Conservation (phyloP, 345 rosid species). For the Pistacia vera region DNA sequence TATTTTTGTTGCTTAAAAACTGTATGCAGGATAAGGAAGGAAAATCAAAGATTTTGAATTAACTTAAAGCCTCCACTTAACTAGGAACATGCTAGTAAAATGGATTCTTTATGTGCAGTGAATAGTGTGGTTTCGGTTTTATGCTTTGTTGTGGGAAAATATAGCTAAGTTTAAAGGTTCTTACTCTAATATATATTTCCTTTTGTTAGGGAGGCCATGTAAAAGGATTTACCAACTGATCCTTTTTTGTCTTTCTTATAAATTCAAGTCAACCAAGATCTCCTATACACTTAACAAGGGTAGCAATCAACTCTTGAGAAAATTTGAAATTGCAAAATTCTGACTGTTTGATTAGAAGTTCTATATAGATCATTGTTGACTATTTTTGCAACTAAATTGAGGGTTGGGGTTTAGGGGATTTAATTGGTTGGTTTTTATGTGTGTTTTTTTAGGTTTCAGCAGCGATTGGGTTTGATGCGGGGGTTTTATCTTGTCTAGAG, state of each 20-base stretch:
- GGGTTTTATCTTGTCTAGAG: conserved; percentile 93
- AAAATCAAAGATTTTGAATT: background rate
- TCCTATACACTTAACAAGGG: no score
- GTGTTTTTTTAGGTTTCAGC: conserved; percentile 77
- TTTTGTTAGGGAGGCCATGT: background rate
- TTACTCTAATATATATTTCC: no score
- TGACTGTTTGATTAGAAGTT: background rate
- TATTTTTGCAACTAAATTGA: background rate
- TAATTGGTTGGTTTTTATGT: conserved; percentile 19
- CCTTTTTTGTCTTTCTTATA: no score
- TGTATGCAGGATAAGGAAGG: conserved; percentile 9
- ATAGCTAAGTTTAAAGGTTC: no score
- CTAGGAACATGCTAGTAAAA: background rate
- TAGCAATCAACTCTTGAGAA: background rate
- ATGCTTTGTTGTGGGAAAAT: no score
- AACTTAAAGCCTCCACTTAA: background rate
- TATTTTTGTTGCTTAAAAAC: conserved; percentile 10
- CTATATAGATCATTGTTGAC: background rate
- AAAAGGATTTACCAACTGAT: background rate
- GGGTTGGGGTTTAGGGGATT: background rate
- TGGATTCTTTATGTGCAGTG: background rate
- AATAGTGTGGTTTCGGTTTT: no score
- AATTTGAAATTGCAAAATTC: background rate
- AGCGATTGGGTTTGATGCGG: conserved; percentile 96
- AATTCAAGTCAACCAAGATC: no score